A percentile compares a stretch with the other conserved stretches of the same genome.
Conservation (phyloP, 192 early-diverging fungal genomes). For the Podila epigama region DNA sequence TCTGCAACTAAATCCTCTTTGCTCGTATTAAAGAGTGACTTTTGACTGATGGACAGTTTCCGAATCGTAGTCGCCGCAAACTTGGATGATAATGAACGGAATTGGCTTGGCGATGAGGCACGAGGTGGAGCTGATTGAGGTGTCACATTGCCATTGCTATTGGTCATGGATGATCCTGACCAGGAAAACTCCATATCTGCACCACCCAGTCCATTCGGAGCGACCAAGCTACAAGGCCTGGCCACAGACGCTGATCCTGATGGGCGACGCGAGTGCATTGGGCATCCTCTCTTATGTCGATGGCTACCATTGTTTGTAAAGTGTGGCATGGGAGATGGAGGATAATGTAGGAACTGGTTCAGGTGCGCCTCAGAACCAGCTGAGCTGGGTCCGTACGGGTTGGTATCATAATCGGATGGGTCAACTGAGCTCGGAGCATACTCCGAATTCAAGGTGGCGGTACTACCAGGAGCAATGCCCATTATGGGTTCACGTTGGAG, state of each 20-base stretch:
- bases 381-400: slow-evolving; percentile 5
- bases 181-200: slow-evolving; percentile 17
- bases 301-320: not conserved
- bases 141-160: not conserved
- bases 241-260: not conserved
- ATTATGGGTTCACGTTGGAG: not conserved
- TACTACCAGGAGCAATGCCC: not conserved
- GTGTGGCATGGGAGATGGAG: not conserved
- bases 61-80: slow-evolving; percentile 21
- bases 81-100: slow-evolving; percentile 20
- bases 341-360: slow-evolving; percentile 1
- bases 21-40: slow-evolving; percentile 19
- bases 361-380: slow-evolving; percentile 15
- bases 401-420: not conserved
- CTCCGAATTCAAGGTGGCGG: not conserved
- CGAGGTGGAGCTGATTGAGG: not conserved
- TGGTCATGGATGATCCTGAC: slow-evolving; percentile 4
- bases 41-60: slow-evolving; percentile 26
- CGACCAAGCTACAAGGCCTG: not conserved
- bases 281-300: not conserved
- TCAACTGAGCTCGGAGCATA: not conserved
- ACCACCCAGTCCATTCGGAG: not conserved
- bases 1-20: slow-evolving; percentile 12
- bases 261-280: not conserved
- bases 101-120: slow-evolving; percentile 8